These are phyloP conservation scores for Colletotrichum chlorophyti DNA, from an alignment of 2,329 filamentous ascomycete genomes.

Conservation along the genomic window DNA sequence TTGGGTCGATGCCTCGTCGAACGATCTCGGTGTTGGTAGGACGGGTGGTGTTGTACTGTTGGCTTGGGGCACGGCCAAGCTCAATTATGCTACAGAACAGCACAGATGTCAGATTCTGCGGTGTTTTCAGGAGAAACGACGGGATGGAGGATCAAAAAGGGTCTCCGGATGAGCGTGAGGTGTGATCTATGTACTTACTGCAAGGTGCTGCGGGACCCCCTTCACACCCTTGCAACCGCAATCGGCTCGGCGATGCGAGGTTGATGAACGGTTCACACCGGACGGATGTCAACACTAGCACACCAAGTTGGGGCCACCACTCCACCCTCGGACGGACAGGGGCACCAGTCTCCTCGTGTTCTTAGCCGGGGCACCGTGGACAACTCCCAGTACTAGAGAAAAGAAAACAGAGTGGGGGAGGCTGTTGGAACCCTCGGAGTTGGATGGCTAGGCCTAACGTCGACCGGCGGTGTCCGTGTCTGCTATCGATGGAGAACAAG, in stretches of 20 bases:
- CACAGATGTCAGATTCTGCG: not conserved
- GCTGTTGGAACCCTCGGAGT: not conserved
- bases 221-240: constrained; percentile 3
- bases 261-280: not conserved
- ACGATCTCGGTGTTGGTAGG: not conserved
- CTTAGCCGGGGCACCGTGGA: not conserved
- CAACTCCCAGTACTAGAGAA: not conserved
- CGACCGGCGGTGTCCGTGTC: not conserved
- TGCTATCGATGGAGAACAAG: not conserved
- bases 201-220: not conserved
- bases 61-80: not conserved
- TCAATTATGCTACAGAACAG: not conserved
- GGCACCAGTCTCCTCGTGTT: constrained; percentile 9
- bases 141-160: not conserved
- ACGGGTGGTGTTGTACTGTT: not conserved
- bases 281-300: constrained; percentile 6
- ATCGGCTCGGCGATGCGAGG: constrained; percentile 19
- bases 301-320: not conserved
- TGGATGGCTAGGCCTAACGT: not conserved
- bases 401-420: constrained; percentile 4
- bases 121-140: too few species aligned
- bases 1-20: too few species aligned
- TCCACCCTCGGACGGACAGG: not conserved
- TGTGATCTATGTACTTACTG: constrained; percentile 4
- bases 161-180: too few species aligned